These are phyloP conservation scores for Pythium dissimile DNA, from an alignment of 352 stramenopile species.

Conservation along the genomic window DNA sequence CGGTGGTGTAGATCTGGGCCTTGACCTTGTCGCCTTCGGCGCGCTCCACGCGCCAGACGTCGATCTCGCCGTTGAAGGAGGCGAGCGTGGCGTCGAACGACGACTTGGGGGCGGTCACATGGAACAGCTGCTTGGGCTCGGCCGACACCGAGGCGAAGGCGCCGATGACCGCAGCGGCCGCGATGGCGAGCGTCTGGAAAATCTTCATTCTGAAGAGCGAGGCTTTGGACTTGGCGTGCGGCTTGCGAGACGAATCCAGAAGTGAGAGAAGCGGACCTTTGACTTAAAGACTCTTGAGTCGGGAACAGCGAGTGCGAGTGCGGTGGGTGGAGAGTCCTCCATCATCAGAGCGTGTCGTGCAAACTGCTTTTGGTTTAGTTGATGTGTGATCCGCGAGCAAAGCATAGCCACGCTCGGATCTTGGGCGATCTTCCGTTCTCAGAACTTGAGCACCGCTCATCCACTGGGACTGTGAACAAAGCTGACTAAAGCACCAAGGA, in stretches of 20 bases:
- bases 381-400: background rate
- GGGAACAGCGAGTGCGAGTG: too few species aligned
- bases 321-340: too few species aligned
- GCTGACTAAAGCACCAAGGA: too few species aligned
- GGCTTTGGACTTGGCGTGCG: background rate
- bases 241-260: background rate
- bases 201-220: slow-evolving; percentile 22
- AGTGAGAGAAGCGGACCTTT: background rate
- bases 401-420: background rate
- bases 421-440: background rate
- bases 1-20: slow-evolving; percentile 21
- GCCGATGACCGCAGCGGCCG: slow-evolving; percentile 7
- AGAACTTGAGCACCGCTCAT: background rate
- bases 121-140: slow-evolving; percentile 29
- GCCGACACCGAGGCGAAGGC: slow-evolving; percentile 5
- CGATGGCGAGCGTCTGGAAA: slow-evolving; percentile 3
- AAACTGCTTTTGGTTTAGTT: too few species aligned
- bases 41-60: slow-evolving; percentile 13
- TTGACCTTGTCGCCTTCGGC: slow-evolving; percentile 6
- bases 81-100: slow-evolving; percentile 12
- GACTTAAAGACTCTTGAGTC: too few species aligned
- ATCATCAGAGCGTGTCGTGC: too few species aligned
- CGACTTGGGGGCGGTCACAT: slow-evolving; percentile 27
- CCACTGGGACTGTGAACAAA: too few species aligned
- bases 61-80: slow-evolving; percentile 17